phyloP scores from a whole-genome alignment of 1,284 basidiomycete species.

The Pseudozyma tsukubaensis region DNA sequence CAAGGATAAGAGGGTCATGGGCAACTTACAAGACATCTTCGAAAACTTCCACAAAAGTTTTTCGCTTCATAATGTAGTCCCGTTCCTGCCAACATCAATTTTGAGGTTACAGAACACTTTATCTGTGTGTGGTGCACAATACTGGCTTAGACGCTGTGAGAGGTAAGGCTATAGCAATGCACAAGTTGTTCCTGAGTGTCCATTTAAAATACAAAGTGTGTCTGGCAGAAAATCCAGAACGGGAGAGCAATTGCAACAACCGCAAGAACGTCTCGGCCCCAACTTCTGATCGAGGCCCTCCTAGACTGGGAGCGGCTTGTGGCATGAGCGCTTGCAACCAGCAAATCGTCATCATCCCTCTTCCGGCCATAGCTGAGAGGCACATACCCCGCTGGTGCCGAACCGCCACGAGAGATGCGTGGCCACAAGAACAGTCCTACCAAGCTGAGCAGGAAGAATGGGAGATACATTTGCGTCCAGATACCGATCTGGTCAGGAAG shows the following conservation, averaged over 20 bases:
- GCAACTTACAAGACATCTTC: no score
- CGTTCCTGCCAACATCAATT: no score
- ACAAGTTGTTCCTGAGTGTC: no score
- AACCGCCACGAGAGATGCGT: background rate
- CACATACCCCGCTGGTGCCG: constrained; percentile 14
- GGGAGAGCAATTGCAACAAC: constrained; percentile 42
- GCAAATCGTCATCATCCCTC: constrained; percentile 30
- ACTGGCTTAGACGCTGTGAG: no score
- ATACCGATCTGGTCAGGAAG: constrained; percentile 60
- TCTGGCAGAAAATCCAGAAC: constrained; percentile 46
- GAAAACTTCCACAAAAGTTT: no score
- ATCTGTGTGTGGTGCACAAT: no score
- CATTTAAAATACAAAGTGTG: constrained; percentile 28
- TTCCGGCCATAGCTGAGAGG: constrained; percentile 23
- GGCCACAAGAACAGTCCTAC: constrained; percentile 24
- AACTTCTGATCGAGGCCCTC: background rate
- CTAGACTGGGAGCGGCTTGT: background rate
- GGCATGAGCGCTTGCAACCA: constrained; percentile 4
- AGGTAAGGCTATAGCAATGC: background rate
- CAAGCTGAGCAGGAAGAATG: constrained; percentile 32
- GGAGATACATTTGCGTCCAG: constrained; percentile 53
- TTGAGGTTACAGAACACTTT: no score
- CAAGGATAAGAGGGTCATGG: no score
- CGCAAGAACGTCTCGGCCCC: constrained; percentile 34
- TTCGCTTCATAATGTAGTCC: no score